Conservation (phyloP, 352 stramenopile genomes). For the Globisporangium lucens region DNA sequence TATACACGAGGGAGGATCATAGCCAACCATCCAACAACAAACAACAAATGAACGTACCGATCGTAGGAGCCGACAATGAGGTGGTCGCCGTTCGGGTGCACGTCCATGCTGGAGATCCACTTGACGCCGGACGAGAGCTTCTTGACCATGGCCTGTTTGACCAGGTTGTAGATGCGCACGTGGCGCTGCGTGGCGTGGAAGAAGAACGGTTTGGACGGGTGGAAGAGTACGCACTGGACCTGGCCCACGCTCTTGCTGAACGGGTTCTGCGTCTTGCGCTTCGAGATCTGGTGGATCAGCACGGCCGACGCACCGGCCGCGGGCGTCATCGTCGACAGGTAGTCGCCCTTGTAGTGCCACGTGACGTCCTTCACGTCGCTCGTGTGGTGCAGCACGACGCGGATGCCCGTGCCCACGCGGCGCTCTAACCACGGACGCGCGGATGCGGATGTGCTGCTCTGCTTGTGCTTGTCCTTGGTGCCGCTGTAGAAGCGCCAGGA, state of each 20-base stretch:
- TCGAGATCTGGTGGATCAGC: slow-evolving; percentile 98
- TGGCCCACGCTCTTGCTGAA: slow-evolving; percentile 94
- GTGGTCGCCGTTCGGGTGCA: slow-evolving; percentile 99
- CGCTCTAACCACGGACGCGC: slow-evolving; percentile 65
- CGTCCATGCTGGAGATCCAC: slow-evolving; percentile 98
- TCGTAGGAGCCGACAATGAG: slow-evolving; percentile 98
- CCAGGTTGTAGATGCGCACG: slow-evolving; percentile 98
- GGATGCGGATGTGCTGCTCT: slow-evolving; percentile 25
- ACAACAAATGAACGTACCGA: slow-evolving; percentile 35
- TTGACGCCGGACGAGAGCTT: slow-evolving; percentile 97
- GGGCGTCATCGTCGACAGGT: slow-evolving; percentile 94
- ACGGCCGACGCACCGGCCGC: slow-evolving; percentile 89
- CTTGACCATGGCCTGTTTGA: slow-evolving; percentile 98
- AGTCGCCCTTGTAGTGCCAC: slow-evolving; percentile 99
- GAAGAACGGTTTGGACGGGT: slow-evolving; percentile 98
- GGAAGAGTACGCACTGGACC: slow-evolving; percentile 96
- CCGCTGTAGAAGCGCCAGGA: slow-evolving; percentile 88
- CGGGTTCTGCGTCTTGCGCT: slow-evolving; percentile 95
- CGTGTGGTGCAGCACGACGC: slow-evolving; percentile 85
- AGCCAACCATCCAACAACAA: background rate
- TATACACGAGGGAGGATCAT: background rate
- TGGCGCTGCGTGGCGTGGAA: slow-evolving; percentile 99
- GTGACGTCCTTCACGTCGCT: slow-evolving; percentile 90
- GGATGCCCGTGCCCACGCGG: slow-evolving; percentile 76
- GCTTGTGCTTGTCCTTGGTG: slow-evolving; percentile 80